These are phyloP conservation scores for Blastobotrys americana DNA, from an alignment of 805 yeast species.

Conservation along the genomic window DNA sequence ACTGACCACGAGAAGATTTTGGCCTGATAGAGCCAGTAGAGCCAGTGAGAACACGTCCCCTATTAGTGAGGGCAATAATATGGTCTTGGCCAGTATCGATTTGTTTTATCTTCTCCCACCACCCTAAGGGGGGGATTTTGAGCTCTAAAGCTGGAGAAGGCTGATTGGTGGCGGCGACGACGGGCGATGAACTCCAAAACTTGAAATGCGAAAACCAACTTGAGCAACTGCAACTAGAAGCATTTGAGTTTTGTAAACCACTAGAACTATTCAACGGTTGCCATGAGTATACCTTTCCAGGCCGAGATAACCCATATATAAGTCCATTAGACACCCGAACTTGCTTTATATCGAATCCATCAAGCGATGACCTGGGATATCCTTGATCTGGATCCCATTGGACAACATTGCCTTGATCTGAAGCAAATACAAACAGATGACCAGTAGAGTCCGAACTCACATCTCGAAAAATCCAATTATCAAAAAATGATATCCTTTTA, in stretches of 20 bases:
- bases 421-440: slow-evolving; percentile 46
- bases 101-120: slow-evolving; percentile 47
- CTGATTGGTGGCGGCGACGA: not conserved
- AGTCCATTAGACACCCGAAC: slow-evolving; percentile 44
- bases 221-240: not conserved
- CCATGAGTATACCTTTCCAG: slow-evolving; percentile 33
- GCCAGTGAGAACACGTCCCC: slow-evolving; percentile 55
- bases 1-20: slow-evolving; percentile 55
- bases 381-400: slow-evolving; percentile 52
- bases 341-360: slow-evolving; percentile 39
- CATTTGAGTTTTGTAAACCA: not conserved
- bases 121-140: slow-evolving; percentile 19
- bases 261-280: not conserved
- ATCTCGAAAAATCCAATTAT: slow-evolving; percentile 49
- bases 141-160: not conserved
- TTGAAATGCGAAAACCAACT: not conserved
- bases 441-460: slow-evolving; percentile 41
- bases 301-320: slow-evolving; percentile 37
- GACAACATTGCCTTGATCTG: slow-evolving; percentile 61
- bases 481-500: slow-evolving; percentile 54
- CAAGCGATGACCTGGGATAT: slow-evolving; percentile 34
- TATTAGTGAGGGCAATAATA: slow-evolving; percentile 50
- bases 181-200: not conserved
- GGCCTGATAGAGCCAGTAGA: slow-evolving; percentile 44
- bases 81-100: slow-evolving; percentile 61